These are phyloP conservation scores for Mycena kentingensis DNA, from an alignment of 768 basidiomycete genomes.

Conservation along the genomic window DNA sequence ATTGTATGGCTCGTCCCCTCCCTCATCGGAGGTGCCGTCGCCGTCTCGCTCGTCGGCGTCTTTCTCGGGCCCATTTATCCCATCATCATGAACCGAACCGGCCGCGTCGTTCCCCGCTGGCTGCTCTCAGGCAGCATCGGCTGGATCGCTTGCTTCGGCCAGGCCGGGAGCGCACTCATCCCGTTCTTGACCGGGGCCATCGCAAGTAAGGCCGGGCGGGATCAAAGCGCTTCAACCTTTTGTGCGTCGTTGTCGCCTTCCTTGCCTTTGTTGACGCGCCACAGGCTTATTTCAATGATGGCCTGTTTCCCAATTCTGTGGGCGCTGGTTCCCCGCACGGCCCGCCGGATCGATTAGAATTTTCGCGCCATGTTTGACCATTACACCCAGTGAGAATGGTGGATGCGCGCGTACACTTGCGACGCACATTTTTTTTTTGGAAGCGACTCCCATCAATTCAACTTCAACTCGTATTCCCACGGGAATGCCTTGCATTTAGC, in stretches of 20 bases:
- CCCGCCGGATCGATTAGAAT: slow-evolving; percentile 1
- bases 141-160: slow-evolving; percentile 69
- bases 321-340: slow-evolving; percentile 1
- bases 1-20: slow-evolving; percentile 71
- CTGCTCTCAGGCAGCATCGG: slow-evolving; percentile 65
- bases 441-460: too few relatives aligned
- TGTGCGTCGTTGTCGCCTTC: slow-evolving; percentile 43
- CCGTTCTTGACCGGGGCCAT: slow-evolving; percentile 75
- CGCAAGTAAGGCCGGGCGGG: slow-evolving; percentile 58
- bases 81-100: slow-evolving; percentile 68
- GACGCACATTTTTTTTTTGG: too few relatives aligned
- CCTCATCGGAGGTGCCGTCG: slow-evolving; percentile 62
- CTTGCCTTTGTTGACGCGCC: neutral
- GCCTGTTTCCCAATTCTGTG: slow-evolving; percentile 39
- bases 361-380: too few relatives aligned
- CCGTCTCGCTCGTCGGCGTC: slow-evolving; percentile 64
- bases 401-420: too few relatives aligned
- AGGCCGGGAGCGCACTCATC: slow-evolving; percentile 68
- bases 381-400: too few relatives aligned
- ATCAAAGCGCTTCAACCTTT: slow-evolving; percentile 61
- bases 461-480: too few relatives aligned
- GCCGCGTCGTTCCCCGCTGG: slow-evolving; percentile 68
- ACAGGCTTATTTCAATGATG: slow-evolving; percentile 64
- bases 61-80: slow-evolving; percentile 77
- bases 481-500: too few relatives aligned